Base-by-base conservation (phyloP, 2,329 filamentous ascomycete species). In the Aspergillus ruber region DNA sequence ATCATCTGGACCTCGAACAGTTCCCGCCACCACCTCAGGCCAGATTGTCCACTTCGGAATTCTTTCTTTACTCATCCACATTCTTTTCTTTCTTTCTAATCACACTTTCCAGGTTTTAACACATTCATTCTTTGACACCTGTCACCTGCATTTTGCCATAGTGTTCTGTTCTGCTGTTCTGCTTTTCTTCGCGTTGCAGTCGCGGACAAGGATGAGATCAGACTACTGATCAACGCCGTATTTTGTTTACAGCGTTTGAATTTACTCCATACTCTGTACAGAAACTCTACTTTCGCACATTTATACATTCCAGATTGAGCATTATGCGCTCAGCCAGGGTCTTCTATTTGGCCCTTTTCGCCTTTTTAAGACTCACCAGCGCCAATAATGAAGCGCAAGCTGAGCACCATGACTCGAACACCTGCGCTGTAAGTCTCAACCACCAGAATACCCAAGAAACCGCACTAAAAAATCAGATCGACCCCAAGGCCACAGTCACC, bases 401-500 rank as follows among this genome's bases (percentile, higher is more conserved):
- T 4, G 36, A 39, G 17, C 36, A 39, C 18, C 36, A 39, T 10
- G 10, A 39, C 36, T 39, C 36, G 10, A 39, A 77, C 62, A 70
- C 76, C 59, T 82, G 79, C 68, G 76, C 77, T 58, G 78, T 81
- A 73, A 72, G 78, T 70, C 25, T 15, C 21, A 23, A 21, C 43
- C 8, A n/a, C 5, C n/a, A 18, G 29, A 21, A 17, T 6, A n/a
- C 20, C 3, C 8, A 18, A 39, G 17, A 39, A 39, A 12, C 10
- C 4, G 2, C 10, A 18, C 36, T 39, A 39, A 39, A 7, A 39
- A 12, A 39, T 39, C 75, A 95, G 89, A 87, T 95, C 59, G 89
- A 93, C 38, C 88, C 90, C 15, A 84, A 85, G 57, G 82, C 89
- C 51, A 94, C 93, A 62, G 90, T 98, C 33, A 88, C 86, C 39